These are phyloP conservation scores for Zygoascus ofunaensis DNA, from an alignment of 805 yeast genomes.

Conservation along the genomic window DNA sequence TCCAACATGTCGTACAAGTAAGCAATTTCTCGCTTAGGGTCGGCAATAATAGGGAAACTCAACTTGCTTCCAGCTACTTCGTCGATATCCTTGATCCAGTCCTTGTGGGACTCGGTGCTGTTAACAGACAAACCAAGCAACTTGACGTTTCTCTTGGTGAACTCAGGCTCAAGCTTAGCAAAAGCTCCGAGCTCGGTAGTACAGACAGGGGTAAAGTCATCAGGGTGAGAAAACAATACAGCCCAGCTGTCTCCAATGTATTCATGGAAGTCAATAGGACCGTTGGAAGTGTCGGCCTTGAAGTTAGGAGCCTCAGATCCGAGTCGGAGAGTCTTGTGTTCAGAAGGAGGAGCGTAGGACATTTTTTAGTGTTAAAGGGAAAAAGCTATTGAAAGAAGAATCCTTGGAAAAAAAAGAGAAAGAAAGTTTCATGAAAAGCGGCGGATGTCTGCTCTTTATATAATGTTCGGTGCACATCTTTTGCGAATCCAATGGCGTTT, in stretches of 20 bases:
- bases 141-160: constrained; percentile 78
- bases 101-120: constrained; percentile 70
- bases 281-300: constrained; percentile 73
- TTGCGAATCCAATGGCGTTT: background rate
- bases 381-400: too few relatives aligned
- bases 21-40: constrained; percentile 75
- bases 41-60: constrained; percentile 86
- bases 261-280: constrained; percentile 79
- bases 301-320: constrained; percentile 88
- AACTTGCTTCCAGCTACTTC: constrained; percentile 73
- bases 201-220: constrained; percentile 94
- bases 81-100: constrained; percentile 89
- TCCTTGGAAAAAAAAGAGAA: background rate
- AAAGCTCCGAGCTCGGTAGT: constrained; percentile 95
- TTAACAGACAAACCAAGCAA: constrained; percentile 88
- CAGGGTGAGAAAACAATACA: constrained; percentile 88
- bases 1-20: constrained; percentile 80
- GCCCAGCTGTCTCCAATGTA: constrained; percentile 82
- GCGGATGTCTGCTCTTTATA: background rate
- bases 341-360: constrained; percentile 20
- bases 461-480: background rate
- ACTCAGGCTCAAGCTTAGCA: constrained; percentile 85
- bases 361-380: constrained; percentile 10
- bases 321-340: constrained; percentile 44
- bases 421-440: background rate